These are phyloP conservation scores for Daedaleopsis sinensis DNA, from an alignment of 768 basidiomycete species.

Conservation along the genomic window DNA sequence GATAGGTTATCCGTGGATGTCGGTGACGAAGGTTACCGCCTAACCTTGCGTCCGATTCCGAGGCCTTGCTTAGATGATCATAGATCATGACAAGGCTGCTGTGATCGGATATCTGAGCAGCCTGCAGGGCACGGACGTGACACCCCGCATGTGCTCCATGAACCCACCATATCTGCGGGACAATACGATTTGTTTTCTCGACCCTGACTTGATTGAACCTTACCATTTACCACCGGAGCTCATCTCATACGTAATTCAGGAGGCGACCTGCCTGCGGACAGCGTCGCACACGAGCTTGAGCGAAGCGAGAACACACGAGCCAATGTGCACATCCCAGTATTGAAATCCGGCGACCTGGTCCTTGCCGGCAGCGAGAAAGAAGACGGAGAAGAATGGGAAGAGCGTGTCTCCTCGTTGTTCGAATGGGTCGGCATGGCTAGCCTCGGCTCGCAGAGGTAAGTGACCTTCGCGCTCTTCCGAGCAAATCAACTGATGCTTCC, in stretches of 20 bases:
- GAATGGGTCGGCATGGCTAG: slow-evolving; percentile 79
- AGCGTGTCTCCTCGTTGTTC: slow-evolving; percentile 49
- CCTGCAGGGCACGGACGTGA: no score
- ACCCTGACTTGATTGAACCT: not conserved
- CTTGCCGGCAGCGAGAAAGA: no score
- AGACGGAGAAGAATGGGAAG: slow-evolving; percentile 51
- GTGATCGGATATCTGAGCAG: no score
- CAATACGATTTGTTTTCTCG: not conserved
- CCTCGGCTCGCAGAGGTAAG: slow-evolving; percentile 66
- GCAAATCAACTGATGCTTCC: not conserved
- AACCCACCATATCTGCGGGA: no score
- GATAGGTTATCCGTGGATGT: not conserved
- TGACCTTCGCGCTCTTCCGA: not conserved
- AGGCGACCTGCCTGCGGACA: slow-evolving; percentile 31
- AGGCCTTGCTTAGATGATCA: no score
- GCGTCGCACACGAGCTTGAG: slow-evolving; percentile 37
- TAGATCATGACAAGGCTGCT: no score
- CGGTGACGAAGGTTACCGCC: no score
- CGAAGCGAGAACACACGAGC: slow-evolving; percentile 22
- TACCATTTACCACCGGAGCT: not conserved
- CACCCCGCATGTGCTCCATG: no score
- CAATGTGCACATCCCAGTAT: slow-evolving; percentile 5
- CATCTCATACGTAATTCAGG: slow-evolving; percentile 45
- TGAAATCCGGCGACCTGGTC: not conserved
- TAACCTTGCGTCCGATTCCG: no score